phyloP scores from a whole-genome alignment of 2,329 filamentous ascomycete genomes.

The Aspergillus awamori region DNA sequence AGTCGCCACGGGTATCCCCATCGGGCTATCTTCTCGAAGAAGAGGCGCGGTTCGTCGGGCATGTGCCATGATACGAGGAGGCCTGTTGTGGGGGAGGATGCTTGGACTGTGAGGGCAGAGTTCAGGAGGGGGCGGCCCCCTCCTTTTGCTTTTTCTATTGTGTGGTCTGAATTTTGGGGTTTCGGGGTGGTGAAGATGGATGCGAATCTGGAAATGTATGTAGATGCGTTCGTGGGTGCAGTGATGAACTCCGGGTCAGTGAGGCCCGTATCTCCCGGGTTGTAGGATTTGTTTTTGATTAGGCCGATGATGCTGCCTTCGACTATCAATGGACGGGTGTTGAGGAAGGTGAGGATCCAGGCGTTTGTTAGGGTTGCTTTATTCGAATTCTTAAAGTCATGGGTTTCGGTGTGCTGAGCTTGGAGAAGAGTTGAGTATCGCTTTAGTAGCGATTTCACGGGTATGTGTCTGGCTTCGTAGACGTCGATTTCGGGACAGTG shows the following conservation, averaged over 20 bases:
- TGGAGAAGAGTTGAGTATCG: not conserved
- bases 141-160: too few relatives aligned
- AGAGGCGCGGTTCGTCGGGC: slow-evolving; percentile 21
- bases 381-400: not conserved
- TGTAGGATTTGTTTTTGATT: slow-evolving; percentile 7
- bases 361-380: slow-evolving; percentile 19
- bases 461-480: slow-evolving; percentile 27
- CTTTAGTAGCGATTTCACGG: slow-evolving; percentile 17
- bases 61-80: slow-evolving; percentile 27
- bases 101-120: slow-evolving; percentile 20
- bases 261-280: slow-evolving; percentile 25
- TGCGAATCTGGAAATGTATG: too few relatives aligned
- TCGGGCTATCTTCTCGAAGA: slow-evolving; percentile 30
- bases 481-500: slow-evolving; percentile 30
- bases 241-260: not conserved
- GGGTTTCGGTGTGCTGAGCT: slow-evolving; percentile 1
- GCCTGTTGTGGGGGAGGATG: slow-evolving; percentile 20
- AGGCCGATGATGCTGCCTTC: slow-evolving; percentile 26
- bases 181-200: slow-evolving; percentile 17
- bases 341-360: slow-evolving; percentile 29
- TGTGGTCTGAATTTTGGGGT: slow-evolving; percentile 3
- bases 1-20: slow-evolving; percentile 36
- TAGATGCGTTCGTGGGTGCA: not conserved
- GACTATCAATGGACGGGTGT: slow-evolving; percentile 16
- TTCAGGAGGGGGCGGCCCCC: slow-evolving; percentile 23